These are phyloP conservation scores for Candida ascalaphidarum DNA, from an alignment of 805 yeast species.

Conservation along the genomic window DNA sequence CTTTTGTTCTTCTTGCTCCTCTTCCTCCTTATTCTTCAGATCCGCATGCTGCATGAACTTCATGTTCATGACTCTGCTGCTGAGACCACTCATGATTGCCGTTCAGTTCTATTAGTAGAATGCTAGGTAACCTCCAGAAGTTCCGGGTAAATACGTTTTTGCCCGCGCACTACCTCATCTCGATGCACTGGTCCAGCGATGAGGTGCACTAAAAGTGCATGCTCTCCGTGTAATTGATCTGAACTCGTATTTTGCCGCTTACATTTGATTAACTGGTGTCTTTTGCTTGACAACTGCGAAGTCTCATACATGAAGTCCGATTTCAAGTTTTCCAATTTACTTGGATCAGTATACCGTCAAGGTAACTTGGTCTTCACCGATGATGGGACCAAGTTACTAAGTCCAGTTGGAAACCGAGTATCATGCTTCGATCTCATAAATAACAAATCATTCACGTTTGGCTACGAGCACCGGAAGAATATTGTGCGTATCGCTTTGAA, in stretches of 20 bases:
- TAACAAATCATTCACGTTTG: constrained; percentile 80
- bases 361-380: constrained; percentile 84
- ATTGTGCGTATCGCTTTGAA: constrained; percentile 75
- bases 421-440: constrained; percentile 79
- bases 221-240: too few species aligned
- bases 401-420: constrained; percentile 94
- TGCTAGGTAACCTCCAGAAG: not conserved
- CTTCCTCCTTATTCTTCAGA: constrained; percentile 21
- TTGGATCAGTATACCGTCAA: constrained; percentile 91
- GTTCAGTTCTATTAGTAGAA: not conserved
- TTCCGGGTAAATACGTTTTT: too few species aligned
- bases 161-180: not conserved
- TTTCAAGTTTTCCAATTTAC: constrained; percentile 74
- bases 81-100: constrained; percentile 25
- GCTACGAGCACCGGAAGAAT: constrained; percentile 87
- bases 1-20: constrained; percentile 22
- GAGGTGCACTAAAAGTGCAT: too few species aligned
- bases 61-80: constrained; percentile 78
- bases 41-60: constrained; percentile 46
- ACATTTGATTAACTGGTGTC: constrained; percentile 5
- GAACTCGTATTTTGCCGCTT: not conserved
- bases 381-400: constrained; percentile 75
- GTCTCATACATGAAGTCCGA: constrained; percentile 64
- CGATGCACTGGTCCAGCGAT: not conserved
- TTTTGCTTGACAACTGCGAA: constrained; percentile 1